phyloP scores from a whole-genome alignment of 768 basidiomycete genomes.

The Cystobasidium tubakii region DNA sequence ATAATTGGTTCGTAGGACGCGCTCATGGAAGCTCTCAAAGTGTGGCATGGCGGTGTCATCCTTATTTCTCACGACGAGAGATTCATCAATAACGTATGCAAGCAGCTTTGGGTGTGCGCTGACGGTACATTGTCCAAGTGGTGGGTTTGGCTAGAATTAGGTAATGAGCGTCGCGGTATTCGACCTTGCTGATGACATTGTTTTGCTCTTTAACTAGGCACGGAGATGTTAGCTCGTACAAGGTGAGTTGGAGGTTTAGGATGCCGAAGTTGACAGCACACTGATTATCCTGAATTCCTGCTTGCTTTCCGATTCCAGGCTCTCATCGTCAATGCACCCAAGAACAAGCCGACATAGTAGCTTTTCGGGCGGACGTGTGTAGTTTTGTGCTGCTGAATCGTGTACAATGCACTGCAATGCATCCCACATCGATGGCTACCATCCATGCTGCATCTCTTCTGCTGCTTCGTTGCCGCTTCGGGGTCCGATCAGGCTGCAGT shows the following conservation, averaged over 20 bases:
- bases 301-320: conserved; percentile 40
- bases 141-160: background rate
- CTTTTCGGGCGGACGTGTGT: background rate
- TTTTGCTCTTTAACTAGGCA: background rate
- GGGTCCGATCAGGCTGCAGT: background rate
- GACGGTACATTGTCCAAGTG: conserved; percentile 29
- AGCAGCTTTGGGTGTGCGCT: conserved; percentile 43
- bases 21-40: conserved; percentile 66
- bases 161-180: too few relatives aligned
- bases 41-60: conserved; percentile 49
- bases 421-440: too few relatives aligned
- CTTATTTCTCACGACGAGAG: conserved; percentile 36
- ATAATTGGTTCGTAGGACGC: conserved; percentile 77
- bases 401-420: too few relatives aligned
- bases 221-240: conserved; percentile 41
- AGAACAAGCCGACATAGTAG: conserved; percentile 37
- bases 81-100: conserved; percentile 41
- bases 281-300: background rate
- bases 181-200: conserved; percentile 32
- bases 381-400: too few relatives aligned
- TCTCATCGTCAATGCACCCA: conserved; percentile 41
- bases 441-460: too few relatives aligned
- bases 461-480: too few relatives aligned
- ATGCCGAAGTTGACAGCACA: background rate
- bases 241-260: background rate